These are phyloP conservation scores for Funneliformis mosseae DNA, from an alignment of 192 early-diverging fungal species.

Conservation along the genomic window DNA sequence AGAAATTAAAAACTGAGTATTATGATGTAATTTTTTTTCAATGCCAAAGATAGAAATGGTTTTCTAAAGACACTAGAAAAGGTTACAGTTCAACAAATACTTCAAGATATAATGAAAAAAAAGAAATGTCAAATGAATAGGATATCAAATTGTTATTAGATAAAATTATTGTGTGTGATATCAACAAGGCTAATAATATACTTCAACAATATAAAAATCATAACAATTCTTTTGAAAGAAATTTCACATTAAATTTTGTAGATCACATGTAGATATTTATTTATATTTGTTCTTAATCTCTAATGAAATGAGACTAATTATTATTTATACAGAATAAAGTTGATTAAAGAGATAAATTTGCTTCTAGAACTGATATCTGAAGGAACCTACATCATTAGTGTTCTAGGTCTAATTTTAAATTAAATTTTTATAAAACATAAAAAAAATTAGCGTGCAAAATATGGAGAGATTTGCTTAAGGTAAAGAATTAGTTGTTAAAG, in stretches of 20 bases:
- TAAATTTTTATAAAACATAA: constrained; percentile 25
- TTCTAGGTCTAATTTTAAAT: background rate
- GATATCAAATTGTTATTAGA: background rate
- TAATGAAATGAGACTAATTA: background rate
- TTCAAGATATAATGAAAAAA: constrained; percentile 9
- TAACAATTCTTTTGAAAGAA: background rate
- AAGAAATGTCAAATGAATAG: background rate
- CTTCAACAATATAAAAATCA: too few relatives aligned
- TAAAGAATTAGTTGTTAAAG: too few relatives aligned
- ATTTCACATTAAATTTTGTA: background rate
- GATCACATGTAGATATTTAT: constrained; percentile 18
- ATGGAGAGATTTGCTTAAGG: constrained; percentile 29
- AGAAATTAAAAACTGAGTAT: constrained; percentile 14
- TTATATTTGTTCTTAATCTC: background rate
- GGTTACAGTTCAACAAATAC: constrained; percentile 2
- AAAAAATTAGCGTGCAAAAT: background rate
- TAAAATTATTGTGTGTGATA: too few relatives aligned
- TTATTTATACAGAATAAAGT: constrained; percentile 11
- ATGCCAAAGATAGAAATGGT: constrained; percentile 9
- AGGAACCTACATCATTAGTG: constrained; percentile 1
- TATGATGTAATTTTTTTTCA: constrained; percentile 19
- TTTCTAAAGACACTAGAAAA: constrained; percentile 31
- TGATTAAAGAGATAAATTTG: constrained; percentile 9
- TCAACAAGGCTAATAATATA: too few relatives aligned
- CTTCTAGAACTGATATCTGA: constrained; percentile 11